These are phyloP conservation scores for Trichoderma lentiforme DNA, from an alignment of 2,329 filamentous ascomycete genomes.

Conservation along the genomic window DNA sequence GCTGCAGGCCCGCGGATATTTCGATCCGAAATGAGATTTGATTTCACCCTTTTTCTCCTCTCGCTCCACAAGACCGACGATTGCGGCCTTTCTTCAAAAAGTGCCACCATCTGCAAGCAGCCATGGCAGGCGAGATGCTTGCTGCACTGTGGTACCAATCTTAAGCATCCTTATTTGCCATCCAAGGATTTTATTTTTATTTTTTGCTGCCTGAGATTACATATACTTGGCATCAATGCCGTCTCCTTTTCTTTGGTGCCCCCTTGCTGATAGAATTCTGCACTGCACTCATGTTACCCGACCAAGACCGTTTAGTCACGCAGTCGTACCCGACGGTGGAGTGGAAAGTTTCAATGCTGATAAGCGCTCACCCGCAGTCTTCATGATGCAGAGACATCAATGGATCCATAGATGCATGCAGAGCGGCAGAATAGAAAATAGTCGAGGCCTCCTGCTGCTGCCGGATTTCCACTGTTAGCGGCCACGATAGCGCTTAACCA, in stretches of 20 bases:
- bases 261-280: neutral
- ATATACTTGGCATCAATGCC: neutral
- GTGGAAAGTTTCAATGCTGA: neutral
- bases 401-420: neutral
- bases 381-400: neutral
- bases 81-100: neutral
- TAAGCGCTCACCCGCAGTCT: neutral
- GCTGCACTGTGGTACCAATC: slow-evolving; percentile 6
- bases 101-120: slow-evolving; percentile 1
- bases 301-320: neutral
- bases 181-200: neutral
- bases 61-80: neutral
- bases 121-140: neutral
- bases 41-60: neutral
- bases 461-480: neutral
- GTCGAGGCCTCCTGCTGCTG: slow-evolving; percentile 10
- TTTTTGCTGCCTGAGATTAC: neutral
- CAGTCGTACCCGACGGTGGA: neutral
- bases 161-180: slow-evolving; percentile 8
- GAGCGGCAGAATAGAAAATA: neutral
- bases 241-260: neutral
- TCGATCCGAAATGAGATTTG: slow-evolving; percentile 9
- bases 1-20: neutral
- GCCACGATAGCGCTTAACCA: neutral
- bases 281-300: neutral